These are phyloP conservation scores for Saturnispora zaruensis DNA, from an alignment of 805 yeast species.

Conservation along the genomic window DNA sequence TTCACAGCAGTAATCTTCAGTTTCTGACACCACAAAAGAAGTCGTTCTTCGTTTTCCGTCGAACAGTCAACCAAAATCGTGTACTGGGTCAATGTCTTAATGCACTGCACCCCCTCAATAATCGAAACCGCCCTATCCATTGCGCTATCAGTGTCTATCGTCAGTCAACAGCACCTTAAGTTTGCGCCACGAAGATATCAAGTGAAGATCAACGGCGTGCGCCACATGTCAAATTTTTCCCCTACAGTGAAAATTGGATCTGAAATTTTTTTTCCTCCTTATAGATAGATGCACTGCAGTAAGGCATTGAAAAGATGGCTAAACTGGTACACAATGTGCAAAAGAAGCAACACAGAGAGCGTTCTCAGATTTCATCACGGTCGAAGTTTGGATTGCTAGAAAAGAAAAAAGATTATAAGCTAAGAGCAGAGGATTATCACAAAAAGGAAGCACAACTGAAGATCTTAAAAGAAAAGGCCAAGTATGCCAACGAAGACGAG, in stretches of 20 bases:
- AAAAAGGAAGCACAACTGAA: conserved; percentile 57
- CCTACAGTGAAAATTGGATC: background rate
- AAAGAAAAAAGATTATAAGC: conserved; percentile 76
- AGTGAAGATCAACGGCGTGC: background rate
- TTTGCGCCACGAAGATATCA: background rate
- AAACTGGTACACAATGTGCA: conserved; percentile 83
- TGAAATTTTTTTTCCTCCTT: background rate
- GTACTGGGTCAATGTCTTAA: background rate
- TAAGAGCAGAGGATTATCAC: conserved; percentile 50
- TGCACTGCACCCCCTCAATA: background rate
- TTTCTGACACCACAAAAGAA: background rate
- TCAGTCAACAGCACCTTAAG: background rate
- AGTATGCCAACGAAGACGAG: conserved; percentile 83
- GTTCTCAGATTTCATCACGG: conserved; percentile 77
- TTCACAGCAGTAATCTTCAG: background rate
- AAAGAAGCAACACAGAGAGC: conserved; percentile 92
- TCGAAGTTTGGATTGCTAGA: conserved; percentile 77
- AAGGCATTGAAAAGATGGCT: conserved; percentile 40
- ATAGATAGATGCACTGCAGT: background rate
- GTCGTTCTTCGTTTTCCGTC: background rate
- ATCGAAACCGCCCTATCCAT: background rate
- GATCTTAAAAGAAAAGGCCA: conserved; percentile 63
- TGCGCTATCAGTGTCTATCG: background rate
- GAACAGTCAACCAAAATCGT: background rate
- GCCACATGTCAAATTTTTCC: conserved; percentile 1